Conservation (phyloP, 345 rosid species). For the Eucalyptus victrix region DNA sequence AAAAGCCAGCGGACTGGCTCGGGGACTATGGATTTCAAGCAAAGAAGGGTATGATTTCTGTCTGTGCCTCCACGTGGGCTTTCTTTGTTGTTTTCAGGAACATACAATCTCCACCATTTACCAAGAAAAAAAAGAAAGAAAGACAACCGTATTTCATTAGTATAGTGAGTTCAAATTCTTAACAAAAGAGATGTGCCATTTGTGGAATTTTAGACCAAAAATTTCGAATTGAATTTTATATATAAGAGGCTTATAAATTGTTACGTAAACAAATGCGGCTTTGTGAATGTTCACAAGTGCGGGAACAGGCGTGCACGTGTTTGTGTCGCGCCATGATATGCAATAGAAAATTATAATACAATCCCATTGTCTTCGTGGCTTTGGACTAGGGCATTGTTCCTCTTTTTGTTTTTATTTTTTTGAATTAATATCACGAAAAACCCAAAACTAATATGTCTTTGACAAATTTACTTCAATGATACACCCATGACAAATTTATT, state of each 20-base stretch:
- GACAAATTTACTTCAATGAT: rapidly evolving
- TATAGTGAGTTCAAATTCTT: not conserved
- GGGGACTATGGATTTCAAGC: not conserved
- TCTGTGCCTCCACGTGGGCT: not conserved
- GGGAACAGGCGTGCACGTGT: not conserved
- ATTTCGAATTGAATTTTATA: not conserved
- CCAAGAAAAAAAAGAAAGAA: not conserved
- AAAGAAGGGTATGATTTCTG: not conserved
- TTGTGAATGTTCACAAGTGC: not conserved
- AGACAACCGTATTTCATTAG: not conserved
- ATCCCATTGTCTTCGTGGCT: not conserved
- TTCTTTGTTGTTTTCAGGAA: not conserved
- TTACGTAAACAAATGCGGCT: not conserved
- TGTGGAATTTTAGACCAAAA: not conserved
- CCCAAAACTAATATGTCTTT: rapidly evolving
- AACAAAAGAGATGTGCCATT: not conserved
- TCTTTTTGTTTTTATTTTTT: not conserved
- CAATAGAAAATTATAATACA: not conserved
- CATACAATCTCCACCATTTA: no score
- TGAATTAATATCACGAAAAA: not conserved
- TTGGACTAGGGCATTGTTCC: not conserved
- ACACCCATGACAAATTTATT: no score
- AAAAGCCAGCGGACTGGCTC: not conserved
- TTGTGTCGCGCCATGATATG: not conserved
- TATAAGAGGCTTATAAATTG: not conserved